These are phyloP conservation scores for Chenopodium suecicum DNA, from an alignment of 148 eudicot species.

Conservation along the genomic window DNA sequence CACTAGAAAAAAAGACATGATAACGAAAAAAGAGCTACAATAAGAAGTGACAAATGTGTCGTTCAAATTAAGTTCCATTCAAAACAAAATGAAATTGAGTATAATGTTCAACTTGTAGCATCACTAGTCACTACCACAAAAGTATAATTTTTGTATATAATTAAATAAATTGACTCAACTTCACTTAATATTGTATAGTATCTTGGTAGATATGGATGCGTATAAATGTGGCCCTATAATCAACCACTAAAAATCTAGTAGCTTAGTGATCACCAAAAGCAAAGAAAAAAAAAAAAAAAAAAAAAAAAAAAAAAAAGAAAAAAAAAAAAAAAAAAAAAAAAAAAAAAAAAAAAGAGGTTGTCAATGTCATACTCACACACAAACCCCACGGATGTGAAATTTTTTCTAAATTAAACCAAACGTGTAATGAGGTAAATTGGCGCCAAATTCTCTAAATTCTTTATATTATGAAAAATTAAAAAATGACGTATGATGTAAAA, in stretches of 20 bases:
- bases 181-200: not conserved
- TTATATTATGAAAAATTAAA: constrained; percentile 2
- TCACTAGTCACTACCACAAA: too few relatives aligned
- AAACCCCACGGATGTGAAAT: constrained; percentile 1
- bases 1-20: too few relatives aligned
- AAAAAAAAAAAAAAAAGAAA: too few relatives aligned
- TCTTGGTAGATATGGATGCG: not conserved
- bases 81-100: too few relatives aligned
- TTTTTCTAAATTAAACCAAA: constrained; percentile 23
- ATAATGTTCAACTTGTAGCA: too few relatives aligned
- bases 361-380: not conserved
- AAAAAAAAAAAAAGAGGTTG: not conserved
- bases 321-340: not conserved
- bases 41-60: not conserved
- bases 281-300: not conserved
- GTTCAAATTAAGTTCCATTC: too few relatives aligned
- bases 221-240: constrained; percentile 1
- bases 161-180: too few relatives aligned
- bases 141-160: too few relatives aligned
- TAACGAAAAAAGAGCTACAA: too few relatives aligned
- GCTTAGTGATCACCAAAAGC: constrained; percentile 12
- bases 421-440: constrained; percentile 15
- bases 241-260: not conserved
- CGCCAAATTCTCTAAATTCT: constrained; percentile 12
- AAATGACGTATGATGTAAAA: constrained; percentile 11